Evolutionary conservation across 257 asterid species (phyloP), one percentile per base, ranked within the genome.

Genomic region (Capsicum pubescens): DNA sequence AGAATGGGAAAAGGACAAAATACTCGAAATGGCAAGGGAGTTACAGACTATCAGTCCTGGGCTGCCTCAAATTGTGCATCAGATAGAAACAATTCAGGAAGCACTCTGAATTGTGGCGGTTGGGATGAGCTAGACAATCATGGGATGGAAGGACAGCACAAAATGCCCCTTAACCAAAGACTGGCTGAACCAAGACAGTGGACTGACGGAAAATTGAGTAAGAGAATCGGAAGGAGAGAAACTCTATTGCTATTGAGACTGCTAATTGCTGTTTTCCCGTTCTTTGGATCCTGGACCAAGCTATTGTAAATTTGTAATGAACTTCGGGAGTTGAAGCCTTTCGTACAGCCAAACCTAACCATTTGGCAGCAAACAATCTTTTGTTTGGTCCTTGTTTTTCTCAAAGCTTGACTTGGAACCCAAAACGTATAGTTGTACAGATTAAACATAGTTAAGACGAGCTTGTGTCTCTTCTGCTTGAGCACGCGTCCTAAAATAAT

Each of bases 81-180:
- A 17, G 82, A 84, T n/a, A 67, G 85, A 82, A 87, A 80, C 1
- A 83, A 72, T 21, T 87, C 71, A 83, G 50, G 66, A 54, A 86
- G 82, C 67, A 14, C 79, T 36, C 83, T 35, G 57, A 70, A 85
- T 56, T 95, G 91, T 81, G 97, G 97, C 12, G 99, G 99, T 57
- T 95, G 99, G 99, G 99, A 95, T 79, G 99, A 95, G 90, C 93
- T 95, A 9, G 97, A 94, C 82, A 84, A 79, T 74, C 87, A 86
- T 56, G 81, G 84, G 88, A 50, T 81, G 58, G 85, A 87, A 4
- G 85, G 83, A 83, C 84, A 72, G 69, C 86, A 93, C 60, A 79
- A 57, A 68, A 50, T 50, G n/a, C 12, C 78, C 15, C 67, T 84
- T 4, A 35, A 56, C 79, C 52, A 21, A 56, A 44, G 72, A 8